These are phyloP conservation scores for Dactylellina drechsleri DNA, from an alignment of 2,329 filamentous ascomycete genomes.

Conservation along the genomic window DNA sequence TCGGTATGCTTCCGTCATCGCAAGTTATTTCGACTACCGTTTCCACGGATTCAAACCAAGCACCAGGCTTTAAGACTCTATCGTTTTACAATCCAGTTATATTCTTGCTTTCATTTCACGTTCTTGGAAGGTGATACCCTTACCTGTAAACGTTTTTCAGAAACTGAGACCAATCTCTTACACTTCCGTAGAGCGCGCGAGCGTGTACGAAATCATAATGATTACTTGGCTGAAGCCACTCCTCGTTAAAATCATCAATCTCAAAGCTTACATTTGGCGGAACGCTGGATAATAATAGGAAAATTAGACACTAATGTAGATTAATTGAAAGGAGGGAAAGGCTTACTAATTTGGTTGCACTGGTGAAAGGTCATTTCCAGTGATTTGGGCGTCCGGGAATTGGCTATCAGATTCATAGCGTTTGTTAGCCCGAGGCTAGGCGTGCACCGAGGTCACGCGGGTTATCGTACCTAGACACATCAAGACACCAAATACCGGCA, in stretches of 20 bases:
- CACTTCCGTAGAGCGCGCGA: conserved; percentile 59
- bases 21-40: conserved; percentile 48
- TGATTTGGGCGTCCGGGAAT: conserved; percentile 55
- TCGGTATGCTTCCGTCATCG: conserved; percentile 51
- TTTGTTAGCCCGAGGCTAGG: too few relatives aligned
- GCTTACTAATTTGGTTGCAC: conserved; percentile 56
- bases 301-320: neutral
- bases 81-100: too few relatives aligned
- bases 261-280: conserved; percentile 60
- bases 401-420: conserved; percentile 2
- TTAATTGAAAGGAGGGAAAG: neutral
- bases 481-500: conserved; percentile 65
- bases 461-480: conserved; percentile 60
- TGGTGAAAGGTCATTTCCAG: conserved; percentile 57
- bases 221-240: conserved; percentile 59
- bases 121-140: neutral
- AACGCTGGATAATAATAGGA: conserved; percentile 53
- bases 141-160: conserved; percentile 54
- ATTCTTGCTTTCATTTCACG: too few relatives aligned
- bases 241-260: conserved; percentile 60
- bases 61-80: conserved; percentile 65
- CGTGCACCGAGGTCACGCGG: too few relatives aligned
- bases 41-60: conserved; percentile 61
- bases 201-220: conserved; percentile 60
- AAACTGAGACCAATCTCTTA: conserved; percentile 58